Conservation (phyloP, 2,329 filamentous ascomycete species). For the Curvularia eragrostidis region DNA sequence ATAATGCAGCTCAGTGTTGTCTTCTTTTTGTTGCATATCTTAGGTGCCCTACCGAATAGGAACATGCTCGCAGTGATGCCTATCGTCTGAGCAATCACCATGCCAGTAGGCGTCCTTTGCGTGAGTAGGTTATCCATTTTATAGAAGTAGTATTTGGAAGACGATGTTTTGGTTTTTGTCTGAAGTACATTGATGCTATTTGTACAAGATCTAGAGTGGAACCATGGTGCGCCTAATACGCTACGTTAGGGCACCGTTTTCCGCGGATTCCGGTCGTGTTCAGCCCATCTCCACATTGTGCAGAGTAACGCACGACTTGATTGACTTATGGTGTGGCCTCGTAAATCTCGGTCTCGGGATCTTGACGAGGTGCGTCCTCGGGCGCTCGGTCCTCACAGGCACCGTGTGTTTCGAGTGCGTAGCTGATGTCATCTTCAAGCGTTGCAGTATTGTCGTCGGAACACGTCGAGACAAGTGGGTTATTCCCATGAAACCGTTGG, state of each 20-base stretch:
- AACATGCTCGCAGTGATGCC: slow-evolving; percentile 60
- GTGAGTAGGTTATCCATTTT: slow-evolving; percentile 33
- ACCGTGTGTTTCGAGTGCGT: not conserved
- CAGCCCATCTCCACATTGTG: not conserved
- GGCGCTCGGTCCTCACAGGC: not conserved
- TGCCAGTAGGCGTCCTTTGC: slow-evolving; percentile 36
- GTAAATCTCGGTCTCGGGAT: not conserved
- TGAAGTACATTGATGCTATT: not conserved
- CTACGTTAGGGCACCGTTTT: slow-evolving; percentile 6
- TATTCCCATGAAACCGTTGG: slow-evolving; percentile 16
- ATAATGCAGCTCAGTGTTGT: not conserved
- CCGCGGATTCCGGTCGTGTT: slow-evolving; percentile 11
- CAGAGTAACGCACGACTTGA: not conserved
- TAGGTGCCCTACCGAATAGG: slow-evolving; percentile 47
- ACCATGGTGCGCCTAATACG: slow-evolving; percentile 3
- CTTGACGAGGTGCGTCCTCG: not conserved
- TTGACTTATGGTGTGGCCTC: not conserved
- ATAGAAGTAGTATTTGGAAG: not conserved
- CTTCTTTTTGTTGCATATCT: not conserved
- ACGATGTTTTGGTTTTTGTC: not conserved
- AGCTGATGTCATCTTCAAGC: not conserved
- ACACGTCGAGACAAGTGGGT: slow-evolving; percentile 13
- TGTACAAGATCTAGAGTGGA: not conserved
- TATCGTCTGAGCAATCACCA: slow-evolving; percentile 59
- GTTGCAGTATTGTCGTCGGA: slow-evolving; percentile 1